A percentile compares a stretch with the other conserved stretches of the same genome.
Conservation (phyloP, 2,329 filamentous ascomycete species). For the Pseudovirgaria hyperparasitica region DNA sequence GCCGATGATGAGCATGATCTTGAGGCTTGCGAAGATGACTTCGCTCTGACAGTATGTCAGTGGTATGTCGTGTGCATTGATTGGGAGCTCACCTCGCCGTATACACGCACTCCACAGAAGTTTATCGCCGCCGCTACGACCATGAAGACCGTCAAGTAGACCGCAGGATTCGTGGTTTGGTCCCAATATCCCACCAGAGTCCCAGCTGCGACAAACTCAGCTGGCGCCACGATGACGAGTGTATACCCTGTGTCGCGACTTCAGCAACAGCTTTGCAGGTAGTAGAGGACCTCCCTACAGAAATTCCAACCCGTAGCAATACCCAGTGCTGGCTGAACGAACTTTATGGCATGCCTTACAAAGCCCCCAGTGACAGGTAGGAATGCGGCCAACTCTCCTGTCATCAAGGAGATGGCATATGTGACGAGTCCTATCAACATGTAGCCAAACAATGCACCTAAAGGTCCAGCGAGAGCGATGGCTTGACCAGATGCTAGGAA, state of each 20-base stretch:
- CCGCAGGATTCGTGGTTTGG: slow-evolving; percentile 15
- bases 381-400: slow-evolving; percentile 30
- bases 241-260: slow-evolving; percentile 14
- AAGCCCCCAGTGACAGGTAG: slow-evolving; percentile 26
- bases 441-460: slow-evolving; percentile 24
- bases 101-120: slow-evolving; percentile 22
- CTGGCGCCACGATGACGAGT: slow-evolving; percentile 20
- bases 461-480: slow-evolving; percentile 19
- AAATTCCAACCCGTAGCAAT: slow-evolving; percentile 22
- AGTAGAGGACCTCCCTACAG: slow-evolving; percentile 8
- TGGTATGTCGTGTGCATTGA: too few relatives aligned
- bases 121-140: slow-evolving; percentile 20
- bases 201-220: slow-evolving; percentile 22
- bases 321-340: slow-evolving; percentile 35
- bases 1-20: slow-evolving; percentile 27
- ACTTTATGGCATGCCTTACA: slow-evolving; percentile 21
- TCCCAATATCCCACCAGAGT: slow-evolving; percentile 21
- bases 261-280: slow-evolving; percentile 4
- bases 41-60: too few relatives aligned
- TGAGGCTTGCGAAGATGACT: slow-evolving; percentile 39
- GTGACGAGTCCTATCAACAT: slow-evolving; percentile 20
- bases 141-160: slow-evolving; percentile 23
- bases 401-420: slow-evolving; percentile 28
- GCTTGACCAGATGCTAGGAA: slow-evolving; percentile 21
- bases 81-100: slow-evolving; percentile 38